Conservation (phyloP, 176 grass and related monocot species). For the Oryza coarctata region DNA sequence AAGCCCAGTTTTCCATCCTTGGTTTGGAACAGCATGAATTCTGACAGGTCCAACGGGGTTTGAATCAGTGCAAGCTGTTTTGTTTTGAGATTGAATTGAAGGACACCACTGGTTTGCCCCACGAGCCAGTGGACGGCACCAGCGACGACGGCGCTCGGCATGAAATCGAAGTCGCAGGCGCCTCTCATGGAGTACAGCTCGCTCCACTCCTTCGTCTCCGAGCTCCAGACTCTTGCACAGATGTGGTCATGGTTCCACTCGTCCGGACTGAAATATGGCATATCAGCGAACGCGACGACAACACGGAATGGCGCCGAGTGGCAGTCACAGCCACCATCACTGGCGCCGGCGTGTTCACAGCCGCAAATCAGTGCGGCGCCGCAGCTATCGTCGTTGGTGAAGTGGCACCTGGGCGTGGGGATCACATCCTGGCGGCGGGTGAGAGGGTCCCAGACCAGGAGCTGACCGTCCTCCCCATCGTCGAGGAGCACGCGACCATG, state of each 20-base stretch:
- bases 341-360: neutral
- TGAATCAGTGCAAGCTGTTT: neutral
- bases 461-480: neutral
- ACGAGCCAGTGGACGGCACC: neutral
- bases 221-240: neutral
- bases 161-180: neutral
- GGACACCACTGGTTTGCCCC: neutral
- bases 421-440: neutral
- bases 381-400: too few species aligned
- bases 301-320: constrained; percentile 15
- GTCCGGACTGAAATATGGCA: neutral
- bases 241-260: neutral
- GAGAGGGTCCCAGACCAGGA: neutral
- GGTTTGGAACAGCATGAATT: neutral
- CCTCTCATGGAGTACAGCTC: neutral
- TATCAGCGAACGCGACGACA: neutral
- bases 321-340: neutral
- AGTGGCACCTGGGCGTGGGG: neutral
- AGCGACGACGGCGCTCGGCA: neutral
- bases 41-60: neutral
- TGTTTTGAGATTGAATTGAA: neutral
- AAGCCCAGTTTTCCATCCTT: neutral
- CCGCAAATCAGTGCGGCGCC: neutral
- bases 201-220: neutral
- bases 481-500: neutral